Evolutionary conservation across 805 yeast genomes (phyloP).

Genomic region (Candida krabiensis): DNA sequence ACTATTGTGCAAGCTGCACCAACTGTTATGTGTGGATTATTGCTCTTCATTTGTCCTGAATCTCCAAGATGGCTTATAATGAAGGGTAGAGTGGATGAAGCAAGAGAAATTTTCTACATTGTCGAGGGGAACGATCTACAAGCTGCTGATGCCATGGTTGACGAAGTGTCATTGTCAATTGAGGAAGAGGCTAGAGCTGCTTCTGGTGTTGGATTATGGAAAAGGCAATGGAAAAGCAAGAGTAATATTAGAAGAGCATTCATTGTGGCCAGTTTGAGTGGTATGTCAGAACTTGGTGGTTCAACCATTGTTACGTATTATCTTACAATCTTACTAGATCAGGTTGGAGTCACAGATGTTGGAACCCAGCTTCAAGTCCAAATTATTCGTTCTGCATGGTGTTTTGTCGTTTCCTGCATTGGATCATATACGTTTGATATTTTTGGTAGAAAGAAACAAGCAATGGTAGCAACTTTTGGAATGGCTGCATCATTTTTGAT

Average conservation of each 20-base stretch:
- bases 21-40: neutral
- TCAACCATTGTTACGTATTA: slow-evolving; percentile 44
- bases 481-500: slow-evolving; percentile 20
- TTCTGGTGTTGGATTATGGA: slow-evolving; percentile 19
- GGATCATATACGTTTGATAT: slow-evolving; percentile 18
- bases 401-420: slow-evolving; percentile 14
- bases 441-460: slow-evolving; percentile 18
- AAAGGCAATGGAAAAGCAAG: slow-evolving; percentile 33
- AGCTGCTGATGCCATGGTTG: slow-evolving; percentile 32
- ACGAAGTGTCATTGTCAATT: slow-evolving; percentile 32
- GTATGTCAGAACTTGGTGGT: slow-evolving; percentile 3
- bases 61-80: slow-evolving; percentile 40
- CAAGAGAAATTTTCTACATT: slow-evolving; percentile 32
- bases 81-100: slow-evolving; percentile 36
- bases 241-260: slow-evolving; percentile 37
- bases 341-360: slow-evolving; percentile 18
- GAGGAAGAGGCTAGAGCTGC: slow-evolving; percentile 16
- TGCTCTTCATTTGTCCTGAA: slow-evolving; percentile 34
- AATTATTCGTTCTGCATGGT: slow-evolving; percentile 14
- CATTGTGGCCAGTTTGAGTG: slow-evolving; percentile 15
- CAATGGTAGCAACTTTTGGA: slow-evolving; percentile 12
- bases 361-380: slow-evolving; percentile 24
- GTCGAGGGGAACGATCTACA: slow-evolving; percentile 33
- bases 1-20: slow-evolving; percentile 40
- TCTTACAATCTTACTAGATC: slow-evolving; percentile 33